Conservation (phyloP, 768 basidiomycete genomes). For the Amanita molliuscula region DNA sequence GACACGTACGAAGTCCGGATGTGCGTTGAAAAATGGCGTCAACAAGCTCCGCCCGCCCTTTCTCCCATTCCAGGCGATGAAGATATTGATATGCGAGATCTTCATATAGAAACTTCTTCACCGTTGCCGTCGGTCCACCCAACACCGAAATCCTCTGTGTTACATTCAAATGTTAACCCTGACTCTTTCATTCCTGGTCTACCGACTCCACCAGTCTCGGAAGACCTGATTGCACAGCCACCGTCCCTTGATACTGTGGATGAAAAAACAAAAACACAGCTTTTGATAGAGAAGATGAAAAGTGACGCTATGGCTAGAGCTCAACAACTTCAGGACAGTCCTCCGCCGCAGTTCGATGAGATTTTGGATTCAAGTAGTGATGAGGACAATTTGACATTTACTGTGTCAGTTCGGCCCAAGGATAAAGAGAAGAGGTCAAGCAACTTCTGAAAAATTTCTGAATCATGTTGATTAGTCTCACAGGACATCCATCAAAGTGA, state of each 20-base stretch:
- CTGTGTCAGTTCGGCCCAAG: constrained; percentile 1
- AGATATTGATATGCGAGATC: constrained; percentile 6
- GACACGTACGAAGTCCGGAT: constrained; percentile 21
- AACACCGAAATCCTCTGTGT: constrained; percentile 1
- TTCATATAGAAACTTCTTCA: not conserved
- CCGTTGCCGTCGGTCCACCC: not conserved
- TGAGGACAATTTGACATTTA: constrained; percentile 21
- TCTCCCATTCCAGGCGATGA: constrained; percentile 5
- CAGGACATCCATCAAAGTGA: not conserved
- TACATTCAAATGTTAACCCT: not conserved
- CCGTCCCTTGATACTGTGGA: constrained; percentile 24
- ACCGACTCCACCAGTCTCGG: constrained; percentile 11
- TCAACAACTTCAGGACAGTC: constrained; percentile 35
- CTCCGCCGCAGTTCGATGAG: constrained; percentile 25
- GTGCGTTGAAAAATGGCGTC: constrained; percentile 34
- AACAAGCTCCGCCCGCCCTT: constrained; percentile 16
- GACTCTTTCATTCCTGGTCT: not conserved
- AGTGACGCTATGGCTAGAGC: constrained; percentile 42
- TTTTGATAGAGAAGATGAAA: constrained; percentile 56
- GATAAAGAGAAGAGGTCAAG: not conserved
- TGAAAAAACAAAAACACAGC: constrained; percentile 35
- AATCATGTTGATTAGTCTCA: not conserved
- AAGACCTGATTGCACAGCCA: constrained; percentile 11
- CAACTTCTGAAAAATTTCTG: not conserved
- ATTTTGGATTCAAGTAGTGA: constrained; percentile 44